A percentile compares a stretch with the other conserved stretches of the same genome.
Evolutionary conservation across 1,139 yeast genomes (phyloP).

Genomic region (Diutina sp.): DNA sequence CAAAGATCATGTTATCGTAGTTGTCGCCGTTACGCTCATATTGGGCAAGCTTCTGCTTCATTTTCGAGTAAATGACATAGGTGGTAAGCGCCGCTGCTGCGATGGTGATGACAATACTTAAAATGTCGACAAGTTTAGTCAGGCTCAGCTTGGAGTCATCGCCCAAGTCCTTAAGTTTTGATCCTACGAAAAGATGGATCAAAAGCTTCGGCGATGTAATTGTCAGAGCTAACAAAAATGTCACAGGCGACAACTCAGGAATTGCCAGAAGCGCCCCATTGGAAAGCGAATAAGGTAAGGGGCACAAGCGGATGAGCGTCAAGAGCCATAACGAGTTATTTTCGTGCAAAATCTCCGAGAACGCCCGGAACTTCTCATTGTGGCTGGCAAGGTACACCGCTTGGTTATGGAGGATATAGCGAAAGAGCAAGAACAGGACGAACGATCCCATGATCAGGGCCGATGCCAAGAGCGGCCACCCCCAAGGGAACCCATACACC

Average conservation of each 20-base stretch:
- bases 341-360: slow-evolving; percentile 57
- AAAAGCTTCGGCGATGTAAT: slow-evolving; percentile 73
- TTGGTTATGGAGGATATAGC: slow-evolving; percentile 42
- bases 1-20: slow-evolving; percentile 25
- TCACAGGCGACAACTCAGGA: slow-evolving; percentile 51
- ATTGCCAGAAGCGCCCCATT: slow-evolving; percentile 88
- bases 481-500: slow-evolving; percentile 69
- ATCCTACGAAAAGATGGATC: slow-evolving; percentile 71
- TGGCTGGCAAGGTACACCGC: slow-evolving; percentile 37
- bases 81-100: slow-evolving; percentile 51
- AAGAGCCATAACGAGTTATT: slow-evolving; percentile 54
- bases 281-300: slow-evolving; percentile 83
- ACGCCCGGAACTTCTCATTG: slow-evolving; percentile 60
- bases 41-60: slow-evolving; percentile 23
- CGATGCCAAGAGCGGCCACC: slow-evolving; percentile 65
- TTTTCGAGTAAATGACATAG: slow-evolving; percentile 56
- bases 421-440: slow-evolving; percentile 54
- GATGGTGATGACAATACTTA: slow-evolving; percentile 50
- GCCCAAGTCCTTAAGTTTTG: slow-evolving; percentile 61
- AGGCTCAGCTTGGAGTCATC: slow-evolving; percentile 35
- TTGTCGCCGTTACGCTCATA: slow-evolving; percentile 14
- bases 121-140: slow-evolving; percentile 45
- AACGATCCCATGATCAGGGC: slow-evolving; percentile 70
- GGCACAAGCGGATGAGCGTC: slow-evolving; percentile 69
- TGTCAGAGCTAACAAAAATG: slow-evolving; percentile 60